Conservation (phyloP, 1,284 basidiomycete genomes). For the Laetiporus sulphureus region DNA sequence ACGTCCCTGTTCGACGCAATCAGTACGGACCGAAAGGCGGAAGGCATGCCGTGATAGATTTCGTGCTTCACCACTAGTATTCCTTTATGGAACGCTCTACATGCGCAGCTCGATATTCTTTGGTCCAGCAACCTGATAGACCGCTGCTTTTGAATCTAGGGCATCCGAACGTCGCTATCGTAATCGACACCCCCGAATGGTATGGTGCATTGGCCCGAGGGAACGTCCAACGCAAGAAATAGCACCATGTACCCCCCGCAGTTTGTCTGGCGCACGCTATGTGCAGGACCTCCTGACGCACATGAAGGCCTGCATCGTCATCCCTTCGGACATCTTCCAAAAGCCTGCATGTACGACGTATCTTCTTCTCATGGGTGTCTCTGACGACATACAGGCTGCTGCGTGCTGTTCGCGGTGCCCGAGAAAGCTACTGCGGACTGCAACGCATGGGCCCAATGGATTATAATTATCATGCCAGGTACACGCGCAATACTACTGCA, state of each 20-base stretch:
- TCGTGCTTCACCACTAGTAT: conserved; percentile 50
- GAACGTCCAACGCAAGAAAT: conserved; percentile 38
- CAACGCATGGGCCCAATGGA: conserved; percentile 32
- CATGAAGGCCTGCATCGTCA: conserved; percentile 50
- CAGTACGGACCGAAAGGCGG: conserved; percentile 2
- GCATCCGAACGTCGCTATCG: conserved; percentile 41
- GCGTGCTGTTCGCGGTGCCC: conserved; percentile 35
- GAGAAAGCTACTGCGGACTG: conserved; percentile 43
- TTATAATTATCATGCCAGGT: conserved; percentile 36
- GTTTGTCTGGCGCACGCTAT: conserved; percentile 33
- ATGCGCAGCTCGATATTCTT: conserved; percentile 29
- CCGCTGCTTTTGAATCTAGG: conserved; percentile 40
- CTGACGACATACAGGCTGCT: conserved; percentile 36
- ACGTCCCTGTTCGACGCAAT: conserved; percentile 34
- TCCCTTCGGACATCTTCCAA: conserved; percentile 42
- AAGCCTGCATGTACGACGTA: conserved; percentile 42
- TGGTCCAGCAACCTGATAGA: conserved; percentile 36
- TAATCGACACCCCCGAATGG: conserved; percentile 25
- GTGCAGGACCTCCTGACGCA: conserved; percentile 42
- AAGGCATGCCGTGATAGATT: conserved; percentile 2
- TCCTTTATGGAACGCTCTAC: conserved; percentile 36
- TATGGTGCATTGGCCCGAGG: conserved; percentile 25
- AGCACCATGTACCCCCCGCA: conserved; percentile 42
- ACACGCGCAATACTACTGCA: conserved; percentile 34
- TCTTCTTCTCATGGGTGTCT: conserved; percentile 31